Evolutionary conservation across 2,329 filamentous ascomycete species (phyloP).

Genomic region (Septoria petroselini): DNA sequence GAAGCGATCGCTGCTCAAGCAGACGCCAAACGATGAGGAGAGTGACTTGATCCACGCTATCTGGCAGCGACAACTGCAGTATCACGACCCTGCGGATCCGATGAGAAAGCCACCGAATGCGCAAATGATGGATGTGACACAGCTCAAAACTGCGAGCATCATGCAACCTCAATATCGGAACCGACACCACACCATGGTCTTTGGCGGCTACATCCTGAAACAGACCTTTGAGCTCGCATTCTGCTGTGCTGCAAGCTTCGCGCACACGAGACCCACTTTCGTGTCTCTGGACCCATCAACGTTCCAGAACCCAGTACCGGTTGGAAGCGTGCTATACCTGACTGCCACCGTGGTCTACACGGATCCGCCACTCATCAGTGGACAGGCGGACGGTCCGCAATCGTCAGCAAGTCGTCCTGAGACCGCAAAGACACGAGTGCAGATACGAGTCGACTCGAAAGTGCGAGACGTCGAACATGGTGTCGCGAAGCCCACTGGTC

Average conservation of each 20-base stretch:
- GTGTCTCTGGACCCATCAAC: slow-evolving; percentile 70
- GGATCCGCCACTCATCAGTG: slow-evolving; percentile 54
- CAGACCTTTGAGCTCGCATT: slow-evolving; percentile 75
- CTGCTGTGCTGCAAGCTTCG: slow-evolving; percentile 68
- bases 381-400: slow-evolving; percentile 37
- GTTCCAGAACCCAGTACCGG: slow-evolving; percentile 71
- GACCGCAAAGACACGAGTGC: slow-evolving; percentile 57
- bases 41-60: slow-evolving; percentile 69
- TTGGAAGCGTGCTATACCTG: slow-evolving; percentile 71
- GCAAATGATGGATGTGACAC: slow-evolving; percentile 60
- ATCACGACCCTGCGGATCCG: slow-evolving; percentile 58
- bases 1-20: slow-evolving; percentile 59
- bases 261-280: slow-evolving; percentile 67
- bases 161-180: slow-evolving; percentile 69
- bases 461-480: slow-evolving; percentile 70
- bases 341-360: slow-evolving; percentile 70
- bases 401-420: slow-evolving; percentile 31
- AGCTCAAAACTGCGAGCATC: slow-evolving; percentile 64
- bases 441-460: slow-evolving; percentile 69
- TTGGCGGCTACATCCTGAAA: slow-evolving; percentile 70
- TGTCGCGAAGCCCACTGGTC: slow-evolving; percentile 64
- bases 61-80: slow-evolving; percentile 66
- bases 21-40: slow-evolving; percentile 68
- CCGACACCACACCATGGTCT: slow-evolving; percentile 71
- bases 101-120: slow-evolving; percentile 56